These are phyloP conservation scores for Hypsizygus ulmarius DNA, from an alignment of 1,284 basidiomycete species.

Conservation along the genomic window DNA sequence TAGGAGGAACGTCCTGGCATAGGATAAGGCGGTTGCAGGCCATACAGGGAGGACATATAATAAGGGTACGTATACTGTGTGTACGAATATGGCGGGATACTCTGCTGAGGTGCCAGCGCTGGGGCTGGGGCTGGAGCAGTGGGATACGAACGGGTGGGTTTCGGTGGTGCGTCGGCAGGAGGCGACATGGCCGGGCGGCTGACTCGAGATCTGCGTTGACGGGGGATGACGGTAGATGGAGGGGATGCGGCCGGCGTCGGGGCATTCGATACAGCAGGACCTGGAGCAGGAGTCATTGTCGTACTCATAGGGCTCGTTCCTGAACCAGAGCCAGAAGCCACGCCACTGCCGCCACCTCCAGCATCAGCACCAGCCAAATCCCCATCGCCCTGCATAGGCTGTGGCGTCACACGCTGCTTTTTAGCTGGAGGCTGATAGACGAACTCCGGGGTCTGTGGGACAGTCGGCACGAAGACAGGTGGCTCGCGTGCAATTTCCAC, in stretches of 20 bases:
- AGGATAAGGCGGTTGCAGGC: background rate
- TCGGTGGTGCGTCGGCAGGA: constrained; percentile 1
- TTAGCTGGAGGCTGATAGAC: constrained; percentile 17
- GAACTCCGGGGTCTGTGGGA: constrained; percentile 16
- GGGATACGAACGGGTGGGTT: constrained; percentile 2
- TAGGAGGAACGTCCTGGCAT: background rate
- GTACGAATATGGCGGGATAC: constrained; percentile 27
- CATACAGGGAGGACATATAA: constrained; percentile 4
- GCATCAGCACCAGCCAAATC: background rate
- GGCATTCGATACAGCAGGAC: background rate
- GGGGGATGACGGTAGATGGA: background rate
- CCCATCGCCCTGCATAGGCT: background rate
- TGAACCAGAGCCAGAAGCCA: background rate
- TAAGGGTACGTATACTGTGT: constrained; percentile 13
- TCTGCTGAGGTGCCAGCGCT: constrained; percentile 8
- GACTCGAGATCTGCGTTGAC: constrained; percentile 2
- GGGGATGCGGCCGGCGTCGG: background rate
- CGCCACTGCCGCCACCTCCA: background rate
- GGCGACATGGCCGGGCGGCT: background rate
- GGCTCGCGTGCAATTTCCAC: background rate
- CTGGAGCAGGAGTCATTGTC: background rate
- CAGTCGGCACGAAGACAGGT: constrained; percentile 9
- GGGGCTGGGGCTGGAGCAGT: background rate
- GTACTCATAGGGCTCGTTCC: background rate
- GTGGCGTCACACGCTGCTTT: background rate